phyloP scores from a whole-genome alignment of 129 eudicot genomes.

The Kitagawia praeruptora region DNA sequence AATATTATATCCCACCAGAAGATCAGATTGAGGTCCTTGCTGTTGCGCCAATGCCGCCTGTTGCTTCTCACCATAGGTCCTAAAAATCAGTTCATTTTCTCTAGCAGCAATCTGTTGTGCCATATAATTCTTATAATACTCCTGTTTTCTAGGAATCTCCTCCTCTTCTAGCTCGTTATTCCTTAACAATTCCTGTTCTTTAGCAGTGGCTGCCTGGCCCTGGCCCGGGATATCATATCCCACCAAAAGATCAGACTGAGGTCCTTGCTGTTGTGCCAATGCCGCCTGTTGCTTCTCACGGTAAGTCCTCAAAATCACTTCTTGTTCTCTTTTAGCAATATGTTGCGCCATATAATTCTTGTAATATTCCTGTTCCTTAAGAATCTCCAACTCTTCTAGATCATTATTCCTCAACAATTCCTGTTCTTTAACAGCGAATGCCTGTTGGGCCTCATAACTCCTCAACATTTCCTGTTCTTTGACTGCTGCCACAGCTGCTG shows the following conservation, averaged over 20 bases:
- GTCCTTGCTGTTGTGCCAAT: conserved; percentile 18
- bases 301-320: conserved; percentile 20
- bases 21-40: conserved; percentile 18
- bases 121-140: background rate
- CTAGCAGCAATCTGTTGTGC: background rate
- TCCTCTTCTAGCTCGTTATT: background rate
- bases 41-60: background rate
- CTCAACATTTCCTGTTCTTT: conserved; percentile 36
- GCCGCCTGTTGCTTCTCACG: conserved; percentile 20
- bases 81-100: background rate
- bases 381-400: background rate
- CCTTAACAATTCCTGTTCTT: conserved; percentile 34
- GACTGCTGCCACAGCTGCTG: conserved; percentile 20
- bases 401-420: conserved; percentile 22
- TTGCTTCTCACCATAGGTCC: conserved; percentile 28
- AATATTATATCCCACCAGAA: conserved; percentile 25
- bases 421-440: conserved; percentile 28
- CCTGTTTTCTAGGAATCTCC: background rate
- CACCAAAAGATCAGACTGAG: conserved; percentile 18
- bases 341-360: background rate
- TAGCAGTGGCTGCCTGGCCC: conserved; percentile 12
- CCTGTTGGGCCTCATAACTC: background rate
- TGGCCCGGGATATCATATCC: conserved; percentile 23
- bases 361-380: background rate
- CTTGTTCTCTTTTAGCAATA: background rate